These are phyloP conservation scores for Fistulifera pelliculosa DNA, from an alignment of 108 stramenopile species.

Conservation along the genomic window DNA sequence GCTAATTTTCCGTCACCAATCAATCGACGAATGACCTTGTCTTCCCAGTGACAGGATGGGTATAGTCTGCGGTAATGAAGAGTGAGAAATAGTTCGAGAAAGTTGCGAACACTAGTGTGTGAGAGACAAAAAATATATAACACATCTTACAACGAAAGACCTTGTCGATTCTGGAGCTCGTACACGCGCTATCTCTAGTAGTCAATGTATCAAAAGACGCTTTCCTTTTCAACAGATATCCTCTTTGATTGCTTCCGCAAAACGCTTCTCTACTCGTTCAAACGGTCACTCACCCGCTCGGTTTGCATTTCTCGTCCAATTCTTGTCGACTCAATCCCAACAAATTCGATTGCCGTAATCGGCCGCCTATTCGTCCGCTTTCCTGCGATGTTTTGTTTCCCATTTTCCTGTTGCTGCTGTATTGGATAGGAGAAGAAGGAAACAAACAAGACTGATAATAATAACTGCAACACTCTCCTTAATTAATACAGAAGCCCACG, in stretches of 20 bases:
- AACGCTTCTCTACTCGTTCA: background rate
- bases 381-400: conserved; percentile 1
- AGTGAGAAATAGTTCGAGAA: conserved; percentile 5
- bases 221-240: too few species aligned
- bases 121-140: background rate
- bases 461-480: too few species aligned
- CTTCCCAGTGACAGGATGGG: conserved; percentile 61
- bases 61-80: conserved; percentile 38
- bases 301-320: conserved; percentile 58
- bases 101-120: conserved; percentile 1
- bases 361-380: conserved; percentile 1
- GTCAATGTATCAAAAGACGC: too few species aligned
- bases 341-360: conserved; percentile 12
- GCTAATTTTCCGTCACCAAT: conserved; percentile 66
- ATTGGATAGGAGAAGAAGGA: too few species aligned
- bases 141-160: background rate
- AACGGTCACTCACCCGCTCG: conserved; percentile 52
- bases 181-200: too few species aligned
- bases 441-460: too few species aligned
- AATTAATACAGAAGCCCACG: too few species aligned
- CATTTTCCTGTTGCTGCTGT: background rate
- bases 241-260: background rate
- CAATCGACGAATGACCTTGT: conserved; percentile 57
- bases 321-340: conserved; percentile 50
- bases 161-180: too few species aligned